A percentile compares a stretch with the other conserved stretches of the same genome.
These are phyloP conservation scores for Carex cristatella DNA, from an alignment of 176 grass and related monocot genomes.

Conservation along the genomic window DNA sequence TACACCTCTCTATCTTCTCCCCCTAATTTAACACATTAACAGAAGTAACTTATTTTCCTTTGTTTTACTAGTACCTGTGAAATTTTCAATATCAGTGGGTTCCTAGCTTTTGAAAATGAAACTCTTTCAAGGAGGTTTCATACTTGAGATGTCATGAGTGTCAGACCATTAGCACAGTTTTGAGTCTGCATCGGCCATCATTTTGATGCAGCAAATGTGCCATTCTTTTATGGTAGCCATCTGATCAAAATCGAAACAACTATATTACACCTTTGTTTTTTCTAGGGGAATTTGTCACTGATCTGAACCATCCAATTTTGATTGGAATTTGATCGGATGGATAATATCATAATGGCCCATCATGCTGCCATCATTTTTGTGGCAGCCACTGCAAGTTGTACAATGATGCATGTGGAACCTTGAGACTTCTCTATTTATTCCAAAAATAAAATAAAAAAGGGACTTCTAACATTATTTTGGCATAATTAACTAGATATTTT, in stretches of 20 bases:
- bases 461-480: neutral
- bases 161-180: neutral
- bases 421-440: neutral
- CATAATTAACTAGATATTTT: neutral
- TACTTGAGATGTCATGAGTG: neutral
- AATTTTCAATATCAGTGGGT: neutral
- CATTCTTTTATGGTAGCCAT: neutral
- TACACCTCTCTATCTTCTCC: conserved; percentile 26
- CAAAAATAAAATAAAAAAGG: neutral
- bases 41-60: conserved; percentile 13
- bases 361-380: neutral
- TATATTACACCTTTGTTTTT: neutral
- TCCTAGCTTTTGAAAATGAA: neutral
- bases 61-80: neutral
- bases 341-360: neutral
- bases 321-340: neutral
- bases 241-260: neutral
- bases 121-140: neutral
- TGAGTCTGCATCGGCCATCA: neutral
- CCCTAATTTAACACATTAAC: neutral
- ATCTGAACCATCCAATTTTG: neutral
- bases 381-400: neutral
- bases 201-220: neutral
- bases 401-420: neutral
- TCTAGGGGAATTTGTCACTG: neutral